These are phyloP conservation scores for Fusarium secorum DNA, from an alignment of 2,329 filamentous ascomycete species.

Conservation along the genomic window DNA sequence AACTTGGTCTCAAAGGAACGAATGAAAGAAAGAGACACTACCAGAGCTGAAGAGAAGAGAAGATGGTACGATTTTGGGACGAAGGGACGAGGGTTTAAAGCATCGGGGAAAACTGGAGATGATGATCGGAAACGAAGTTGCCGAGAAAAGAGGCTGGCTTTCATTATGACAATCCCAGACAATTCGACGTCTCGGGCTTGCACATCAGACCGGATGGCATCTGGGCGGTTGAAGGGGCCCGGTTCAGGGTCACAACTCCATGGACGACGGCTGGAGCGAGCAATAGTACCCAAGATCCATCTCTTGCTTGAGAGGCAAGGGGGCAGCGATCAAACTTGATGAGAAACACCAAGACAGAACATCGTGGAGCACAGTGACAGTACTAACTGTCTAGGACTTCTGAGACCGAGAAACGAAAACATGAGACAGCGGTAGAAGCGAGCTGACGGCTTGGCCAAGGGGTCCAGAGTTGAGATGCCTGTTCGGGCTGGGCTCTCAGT, in stretches of 20 bases:
- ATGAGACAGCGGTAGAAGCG: slow-evolving; percentile 33
- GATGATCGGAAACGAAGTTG: slow-evolving; percentile 43
- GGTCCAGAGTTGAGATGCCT: slow-evolving; percentile 1
- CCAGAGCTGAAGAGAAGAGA: slow-evolving; percentile 55
- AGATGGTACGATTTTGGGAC: slow-evolving; percentile 44
- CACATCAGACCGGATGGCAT: slow-evolving; percentile 46
- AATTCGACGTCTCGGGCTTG: slow-evolving; percentile 36
- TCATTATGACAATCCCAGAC: slow-evolving; percentile 47
- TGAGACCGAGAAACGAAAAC: slow-evolving; percentile 28
- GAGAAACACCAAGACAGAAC: slow-evolving; percentile 29
- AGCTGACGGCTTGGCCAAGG: slow-evolving; percentile 4
- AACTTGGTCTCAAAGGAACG: slow-evolving; percentile 51
- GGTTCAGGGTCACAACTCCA: slow-evolving; percentile 24
- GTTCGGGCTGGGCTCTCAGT: background rate
- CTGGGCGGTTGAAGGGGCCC: slow-evolving; percentile 38
- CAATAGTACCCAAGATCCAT: background rate
- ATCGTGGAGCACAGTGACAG: slow-evolving; percentile 21
- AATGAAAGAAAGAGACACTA: slow-evolving; percentile 59
- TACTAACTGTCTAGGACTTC: slow-evolving; percentile 19
- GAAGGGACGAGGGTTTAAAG: slow-evolving; percentile 45
- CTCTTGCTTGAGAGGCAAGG: slow-evolving; percentile 2
- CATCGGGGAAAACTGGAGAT: slow-evolving; percentile 44
- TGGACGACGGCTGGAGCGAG: slow-evolving; percentile 17
- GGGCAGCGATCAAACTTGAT: slow-evolving; percentile 37
- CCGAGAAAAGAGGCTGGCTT: slow-evolving; percentile 49